phyloP scores from a whole-genome alignment of 345 rosid species.

The Brassica cretica region DNA sequence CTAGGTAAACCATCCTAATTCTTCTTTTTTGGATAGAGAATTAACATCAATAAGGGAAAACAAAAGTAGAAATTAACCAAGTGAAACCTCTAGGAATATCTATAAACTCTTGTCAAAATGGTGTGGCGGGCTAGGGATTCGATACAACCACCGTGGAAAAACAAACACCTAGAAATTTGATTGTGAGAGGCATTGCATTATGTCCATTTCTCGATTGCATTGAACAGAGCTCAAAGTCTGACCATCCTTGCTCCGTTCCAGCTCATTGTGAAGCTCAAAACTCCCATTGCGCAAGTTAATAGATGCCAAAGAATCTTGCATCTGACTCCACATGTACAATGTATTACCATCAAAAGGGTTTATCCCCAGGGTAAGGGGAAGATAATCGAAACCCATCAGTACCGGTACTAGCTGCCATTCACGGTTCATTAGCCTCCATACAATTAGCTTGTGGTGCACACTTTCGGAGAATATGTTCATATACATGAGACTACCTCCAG shows the following conservation, averaged over 20 bases:
- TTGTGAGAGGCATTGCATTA: not conserved
- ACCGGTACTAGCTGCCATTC: not conserved
- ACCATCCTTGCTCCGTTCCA: not conserved
- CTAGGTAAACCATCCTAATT: not conserved
- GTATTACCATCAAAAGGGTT: constrained; percentile 9
- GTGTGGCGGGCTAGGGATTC: not conserved
- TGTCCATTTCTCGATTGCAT: not conserved
- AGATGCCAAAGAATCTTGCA: not conserved
- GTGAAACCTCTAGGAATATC: not conserved
- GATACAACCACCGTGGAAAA: constrained; percentile 9
- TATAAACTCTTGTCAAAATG: not conserved
- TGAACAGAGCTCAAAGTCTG: not conserved
- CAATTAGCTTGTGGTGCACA: constrained; percentile 1
- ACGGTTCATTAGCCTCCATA: not conserved
- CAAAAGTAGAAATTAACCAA: not conserved
- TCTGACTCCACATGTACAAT: not conserved
- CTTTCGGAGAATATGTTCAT: not conserved
- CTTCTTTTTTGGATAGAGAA: not conserved
- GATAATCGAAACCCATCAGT: not conserved
- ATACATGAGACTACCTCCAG: not conserved
- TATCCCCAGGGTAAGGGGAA: not conserved
- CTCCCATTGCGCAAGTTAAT: not conserved
- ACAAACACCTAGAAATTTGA: not conserved
- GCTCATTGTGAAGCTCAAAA: not conserved
- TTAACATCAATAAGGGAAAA: not conserved